phyloP scores from a whole-genome alignment of 2,329 filamentous ascomycete genomes.

The Tolypocladium inflatum region DNA sequence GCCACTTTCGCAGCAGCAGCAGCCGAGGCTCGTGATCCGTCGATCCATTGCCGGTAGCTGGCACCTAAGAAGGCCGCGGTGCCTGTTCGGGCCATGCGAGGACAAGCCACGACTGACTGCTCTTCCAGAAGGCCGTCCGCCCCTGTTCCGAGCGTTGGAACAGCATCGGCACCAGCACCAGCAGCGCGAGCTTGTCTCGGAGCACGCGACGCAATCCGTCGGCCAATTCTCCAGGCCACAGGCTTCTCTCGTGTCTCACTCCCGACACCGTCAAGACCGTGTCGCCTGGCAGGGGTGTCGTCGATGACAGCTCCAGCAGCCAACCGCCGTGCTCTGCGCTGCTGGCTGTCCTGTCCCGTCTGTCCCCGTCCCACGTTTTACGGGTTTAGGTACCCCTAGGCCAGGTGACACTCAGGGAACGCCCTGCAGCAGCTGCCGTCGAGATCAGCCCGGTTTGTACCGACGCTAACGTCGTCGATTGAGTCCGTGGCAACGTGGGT shows the following conservation, averaged over 20 bases:
- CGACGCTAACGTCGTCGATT: not conserved
- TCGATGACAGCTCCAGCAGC: not conserved
- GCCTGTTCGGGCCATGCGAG: not conserved
- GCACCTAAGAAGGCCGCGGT: not conserved
- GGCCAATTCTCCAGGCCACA: not conserved
- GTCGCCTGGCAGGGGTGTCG: not conserved
- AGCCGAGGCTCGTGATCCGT: slow-evolving; percentile 1
- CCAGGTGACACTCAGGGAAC: not conserved
- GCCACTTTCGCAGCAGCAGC: not conserved
- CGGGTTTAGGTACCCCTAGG: not conserved
- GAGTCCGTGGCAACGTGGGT: not conserved
- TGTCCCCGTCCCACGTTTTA: not conserved
- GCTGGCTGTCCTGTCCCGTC: not conserved
- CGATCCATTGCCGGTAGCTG: not conserved
- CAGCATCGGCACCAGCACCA: not conserved
- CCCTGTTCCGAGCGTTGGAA: too few relatives aligned
- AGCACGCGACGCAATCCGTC: not conserved
- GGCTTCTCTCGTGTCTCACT: not conserved
- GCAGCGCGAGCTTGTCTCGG: not conserved
- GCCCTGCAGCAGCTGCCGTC: not conserved
- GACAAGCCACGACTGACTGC: not conserved
- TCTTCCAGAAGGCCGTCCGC: not conserved
- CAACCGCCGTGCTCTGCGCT: not conserved
- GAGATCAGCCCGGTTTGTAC: slow-evolving; percentile 1
- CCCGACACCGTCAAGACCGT: not conserved